Percentiles rank a stretch among this genome's conserved stretches.
phyloP scores from a whole-genome alignment of 1,284 basidiomycete species.

The Pyrrhoderma noxium region DNA sequence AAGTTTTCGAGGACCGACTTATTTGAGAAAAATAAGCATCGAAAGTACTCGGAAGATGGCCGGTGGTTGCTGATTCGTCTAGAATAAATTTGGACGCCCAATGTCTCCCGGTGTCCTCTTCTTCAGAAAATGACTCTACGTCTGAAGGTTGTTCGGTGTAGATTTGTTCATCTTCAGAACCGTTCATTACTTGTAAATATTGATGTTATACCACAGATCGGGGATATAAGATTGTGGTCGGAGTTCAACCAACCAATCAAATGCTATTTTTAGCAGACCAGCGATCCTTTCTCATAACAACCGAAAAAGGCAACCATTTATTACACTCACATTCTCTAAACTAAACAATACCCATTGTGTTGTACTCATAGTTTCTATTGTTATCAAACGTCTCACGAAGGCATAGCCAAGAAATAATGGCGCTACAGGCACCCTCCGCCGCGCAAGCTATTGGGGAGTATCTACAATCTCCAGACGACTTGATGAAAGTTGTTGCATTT shows the following conservation, averaged over 20 bases:
- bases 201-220: neutral
- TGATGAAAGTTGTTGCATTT: slow-evolving; percentile 82
- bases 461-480: slow-evolving; percentile 89
- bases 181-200: slow-evolving; percentile 3
- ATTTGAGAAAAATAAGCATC: slow-evolving; percentile 78
- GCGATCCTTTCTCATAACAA: no score
- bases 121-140: slow-evolving; percentile 9
- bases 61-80: slow-evolving; percentile 3
- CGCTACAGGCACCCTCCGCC: slow-evolving; percentile 40
- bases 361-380: no score
- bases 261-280: no score
- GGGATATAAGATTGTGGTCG: neutral
- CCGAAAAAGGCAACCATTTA: no score
- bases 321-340: no score
- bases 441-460: slow-evolving; percentile 81
- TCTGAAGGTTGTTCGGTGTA: neutral
- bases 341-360: no score
- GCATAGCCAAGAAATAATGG: slow-evolving; percentile 7
- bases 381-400: no score
- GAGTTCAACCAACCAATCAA: no score
- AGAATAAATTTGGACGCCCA: slow-evolving; percentile 6
- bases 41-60: slow-evolving; percentile 43
- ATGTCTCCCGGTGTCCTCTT: neutral
- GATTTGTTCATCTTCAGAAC: slow-evolving; percentile 7
- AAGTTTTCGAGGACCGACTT: slow-evolving; percentile 60